Conservation (phyloP, 1,284 basidiomycete genomes). For the Peniophora sp. region DNA sequence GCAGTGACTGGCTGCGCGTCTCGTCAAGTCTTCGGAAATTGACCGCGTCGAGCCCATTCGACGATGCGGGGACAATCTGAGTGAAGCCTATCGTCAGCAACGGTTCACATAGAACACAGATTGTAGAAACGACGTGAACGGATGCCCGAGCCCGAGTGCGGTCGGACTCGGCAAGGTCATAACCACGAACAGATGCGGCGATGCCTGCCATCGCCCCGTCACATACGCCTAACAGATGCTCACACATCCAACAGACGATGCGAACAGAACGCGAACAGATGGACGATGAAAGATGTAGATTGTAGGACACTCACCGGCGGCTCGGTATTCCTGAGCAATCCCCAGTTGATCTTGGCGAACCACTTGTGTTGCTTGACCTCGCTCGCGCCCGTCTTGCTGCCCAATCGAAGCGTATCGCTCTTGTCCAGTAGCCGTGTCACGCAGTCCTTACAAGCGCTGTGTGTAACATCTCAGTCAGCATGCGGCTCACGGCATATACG, state of each 20-base stretch:
- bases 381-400: slow-evolving; percentile 89
- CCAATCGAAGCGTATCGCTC: slow-evolving; percentile 83
- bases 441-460: slow-evolving; percentile 80
- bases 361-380: slow-evolving; percentile 99
- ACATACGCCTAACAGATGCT: neutral
- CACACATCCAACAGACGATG: neutral
- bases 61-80: slow-evolving; percentile 78
- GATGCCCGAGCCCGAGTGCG: too few species aligned
- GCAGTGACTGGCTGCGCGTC: slow-evolving; percentile 64
- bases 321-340: slow-evolving; percentile 84
- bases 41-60: slow-evolving; percentile 79
- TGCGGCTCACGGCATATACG: too few species aligned
- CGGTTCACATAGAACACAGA: too few species aligned
- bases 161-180: too few species aligned
- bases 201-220: neutral
- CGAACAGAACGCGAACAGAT: slow-evolving; percentile 6
- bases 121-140: too few species aligned
- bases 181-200: too few species aligned
- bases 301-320: slow-evolving; percentile 76
- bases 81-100: slow-evolving; percentile 4
- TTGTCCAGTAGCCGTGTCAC: slow-evolving; percentile 89
- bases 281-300: neutral
- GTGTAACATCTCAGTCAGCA: slow-evolving; percentile 9
- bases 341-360: slow-evolving; percentile 97
- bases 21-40: slow-evolving; percentile 92